Evolutionary conservation across 2,329 filamentous ascomycete genomes (phyloP), one percentile per base, ranked within the genome.

Genomic region (Aureobasidium sp.): DNA sequence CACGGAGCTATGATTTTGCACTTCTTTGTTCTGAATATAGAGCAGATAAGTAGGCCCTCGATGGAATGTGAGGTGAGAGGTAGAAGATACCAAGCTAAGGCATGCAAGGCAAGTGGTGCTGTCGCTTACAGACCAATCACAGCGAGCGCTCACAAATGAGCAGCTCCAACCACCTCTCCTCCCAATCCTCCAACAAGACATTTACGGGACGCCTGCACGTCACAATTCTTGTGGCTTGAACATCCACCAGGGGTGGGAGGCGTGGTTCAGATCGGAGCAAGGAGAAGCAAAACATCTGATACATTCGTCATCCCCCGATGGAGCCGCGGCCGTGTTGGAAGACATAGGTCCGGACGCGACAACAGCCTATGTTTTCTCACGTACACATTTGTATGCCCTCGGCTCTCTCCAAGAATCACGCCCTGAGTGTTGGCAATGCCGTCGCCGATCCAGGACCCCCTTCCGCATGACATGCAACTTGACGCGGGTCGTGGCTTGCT

Each of bases 21-120:
- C 36, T 59, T 59, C 57, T 59, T 59, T 59, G 57, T 59, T 42
- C 57, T 59, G 57, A 50, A 50, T 59, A 49, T 50, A 59, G 45
- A 36, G 55, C 41, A 45, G 14, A 21, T 36, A 27, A 41, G 25
- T 34, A 57, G 39, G 21, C 53, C 34, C 30, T 37, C 29, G 41
- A 34, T 48, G 57, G 57, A 59, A 59, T 59, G 57, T 59, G 57
- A 49, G 57, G 32, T 59, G 44, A 42, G 57, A 59, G 57, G 54
- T 58, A 21, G 21, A 21, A n/a, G 21, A 42, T 41, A 41, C 30
- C 44, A 34, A 59, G 57, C 53, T 57, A 57, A 50, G 34, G 34
- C 45, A 59, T 50, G 57, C 45, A 50, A 42, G 45, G 57, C 57
- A n/a, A 50, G 57, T 29, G 34, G 36, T 41, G 44, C 57, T 59